These are phyloP conservation scores for Debaryomyces udenii DNA, from an alignment of 1,139 yeast species.

Conservation along the genomic window DNA sequence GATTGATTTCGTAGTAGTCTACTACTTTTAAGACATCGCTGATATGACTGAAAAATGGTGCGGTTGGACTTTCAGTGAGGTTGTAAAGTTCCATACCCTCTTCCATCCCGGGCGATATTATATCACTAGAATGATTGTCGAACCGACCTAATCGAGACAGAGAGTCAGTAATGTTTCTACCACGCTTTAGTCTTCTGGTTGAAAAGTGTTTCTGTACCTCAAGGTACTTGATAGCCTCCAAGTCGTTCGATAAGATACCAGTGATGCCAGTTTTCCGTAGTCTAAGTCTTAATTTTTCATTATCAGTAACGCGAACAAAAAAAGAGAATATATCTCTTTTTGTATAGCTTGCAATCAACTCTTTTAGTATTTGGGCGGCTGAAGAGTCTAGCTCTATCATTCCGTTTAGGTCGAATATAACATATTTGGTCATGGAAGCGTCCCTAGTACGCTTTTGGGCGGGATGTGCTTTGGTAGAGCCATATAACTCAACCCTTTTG, in stretches of 20 bases:
- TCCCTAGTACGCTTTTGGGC: constrained; percentile 63
- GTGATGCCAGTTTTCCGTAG: constrained; percentile 38
- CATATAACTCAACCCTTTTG: constrained; percentile 78
- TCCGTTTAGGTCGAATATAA: constrained; percentile 83
- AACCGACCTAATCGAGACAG: background rate
- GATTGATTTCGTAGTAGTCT: constrained; percentile 35
- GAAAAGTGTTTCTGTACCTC: constrained; percentile 23
- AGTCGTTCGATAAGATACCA: constrained; percentile 28
- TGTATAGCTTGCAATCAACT: constrained; percentile 58
- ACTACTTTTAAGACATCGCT: constrained; percentile 47
- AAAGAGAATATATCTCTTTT: constrained; percentile 61
- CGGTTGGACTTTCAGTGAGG: constrained; percentile 30
- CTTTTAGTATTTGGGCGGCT: constrained; percentile 75
- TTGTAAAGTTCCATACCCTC: constrained; percentile 22
- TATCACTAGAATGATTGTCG: constrained; percentile 6
- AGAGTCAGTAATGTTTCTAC: constrained; percentile 5
- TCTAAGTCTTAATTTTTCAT: constrained; percentile 32
- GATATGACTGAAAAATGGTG: constrained; percentile 45
- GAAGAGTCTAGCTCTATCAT: constrained; percentile 88
- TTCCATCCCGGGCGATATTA: constrained; percentile 12
- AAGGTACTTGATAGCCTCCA: constrained; percentile 32
- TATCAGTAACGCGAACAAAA: constrained; percentile 64
- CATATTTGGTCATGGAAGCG: constrained; percentile 58
- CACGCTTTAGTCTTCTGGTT: constrained; percentile 6
- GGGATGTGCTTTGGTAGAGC: constrained; percentile 84